Conservation (phyloP, 1,284 basidiomycete species). For the Fistulinella cinereoalba region DNA sequence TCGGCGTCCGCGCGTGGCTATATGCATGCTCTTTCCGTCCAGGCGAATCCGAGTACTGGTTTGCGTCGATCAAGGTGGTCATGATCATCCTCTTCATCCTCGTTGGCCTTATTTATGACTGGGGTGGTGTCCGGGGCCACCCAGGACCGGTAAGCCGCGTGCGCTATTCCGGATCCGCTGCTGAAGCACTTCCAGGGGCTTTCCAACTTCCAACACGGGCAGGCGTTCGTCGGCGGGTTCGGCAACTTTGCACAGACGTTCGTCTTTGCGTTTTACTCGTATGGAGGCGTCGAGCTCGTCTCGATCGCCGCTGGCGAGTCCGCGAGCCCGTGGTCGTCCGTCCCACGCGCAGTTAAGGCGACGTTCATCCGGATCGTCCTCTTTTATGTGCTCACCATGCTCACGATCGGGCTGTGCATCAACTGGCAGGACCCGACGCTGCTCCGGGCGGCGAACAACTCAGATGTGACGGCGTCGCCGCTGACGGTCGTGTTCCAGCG, state of each 20-base stretch:
- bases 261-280: slow-evolving; percentile 65
- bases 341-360: slow-evolving; percentile 66
- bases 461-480: slow-evolving; percentile 50
- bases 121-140: slow-evolving; percentile 53
- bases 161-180: background rate
- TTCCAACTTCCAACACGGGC: slow-evolving; percentile 49
- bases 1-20: background rate
- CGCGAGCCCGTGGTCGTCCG: slow-evolving; percentile 54
- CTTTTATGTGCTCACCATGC: slow-evolving; percentile 58
- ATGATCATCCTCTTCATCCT: slow-evolving; percentile 55
- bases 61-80: slow-evolving; percentile 52
- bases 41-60: slow-evolving; percentile 56
- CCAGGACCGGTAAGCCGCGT: slow-evolving; percentile 44
- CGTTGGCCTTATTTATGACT: slow-evolving; percentile 54
- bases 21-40: background rate
- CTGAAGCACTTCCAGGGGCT: slow-evolving; percentile 38
- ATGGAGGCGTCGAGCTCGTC: slow-evolving; percentile 73
- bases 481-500: slow-evolving; percentile 58
- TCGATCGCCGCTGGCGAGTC: slow-evolving; percentile 63
- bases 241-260: slow-evolving; percentile 52
- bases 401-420: slow-evolving; percentile 56
- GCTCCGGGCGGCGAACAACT: slow-evolving; percentile 43
- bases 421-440: slow-evolving; percentile 50
- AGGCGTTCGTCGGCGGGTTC: slow-evolving; percentile 55
- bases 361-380: slow-evolving; percentile 67